phyloP scores from a whole-genome alignment of 75 land plant species.

The Larix kaempferi region DNA sequence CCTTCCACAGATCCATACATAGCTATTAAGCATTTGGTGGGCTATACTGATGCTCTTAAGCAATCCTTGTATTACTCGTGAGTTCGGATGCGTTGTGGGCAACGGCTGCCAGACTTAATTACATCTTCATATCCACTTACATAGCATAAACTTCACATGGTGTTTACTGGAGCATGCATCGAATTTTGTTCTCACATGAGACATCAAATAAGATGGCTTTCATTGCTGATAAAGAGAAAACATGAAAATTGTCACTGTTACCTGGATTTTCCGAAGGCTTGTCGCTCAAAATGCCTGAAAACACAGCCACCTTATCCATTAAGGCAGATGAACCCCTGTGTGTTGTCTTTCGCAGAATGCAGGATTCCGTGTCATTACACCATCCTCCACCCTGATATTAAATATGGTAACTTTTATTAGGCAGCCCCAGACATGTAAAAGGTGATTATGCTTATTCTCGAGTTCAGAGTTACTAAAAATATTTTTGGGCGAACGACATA shows the following conservation, averaged over 20 bases:
- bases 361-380: slow-evolving; percentile 67
- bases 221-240: too few species aligned
- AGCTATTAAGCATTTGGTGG: not conserved
- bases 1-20: too few species aligned
- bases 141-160: not conserved
- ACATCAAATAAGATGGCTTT: too few species aligned
- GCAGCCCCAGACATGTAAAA: too few species aligned
- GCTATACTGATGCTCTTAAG: not conserved
- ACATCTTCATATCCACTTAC: not conserved
- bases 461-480: too few species aligned
- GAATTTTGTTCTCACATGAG: not conserved
- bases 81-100: not conserved
- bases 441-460: too few species aligned
- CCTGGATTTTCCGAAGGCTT: slow-evolving; percentile 66
- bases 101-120: not conserved
- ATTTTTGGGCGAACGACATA: too few species aligned
- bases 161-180: not conserved
- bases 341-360: slow-evolving; percentile 53
- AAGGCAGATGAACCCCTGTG: slow-evolving; percentile 75
- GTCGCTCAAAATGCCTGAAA: slow-evolving; percentile 80
- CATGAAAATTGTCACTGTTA: not conserved
- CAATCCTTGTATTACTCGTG: not conserved
- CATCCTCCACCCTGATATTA: slow-evolving; percentile 74
- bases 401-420: too few species aligned
- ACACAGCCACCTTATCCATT: slow-evolving; percentile 56